A percentile compares a stretch with the other conserved stretches of the same genome.
Conservation (phyloP, 2,329 filamentous ascomycete genomes). For the Fusarium concolor region DNA sequence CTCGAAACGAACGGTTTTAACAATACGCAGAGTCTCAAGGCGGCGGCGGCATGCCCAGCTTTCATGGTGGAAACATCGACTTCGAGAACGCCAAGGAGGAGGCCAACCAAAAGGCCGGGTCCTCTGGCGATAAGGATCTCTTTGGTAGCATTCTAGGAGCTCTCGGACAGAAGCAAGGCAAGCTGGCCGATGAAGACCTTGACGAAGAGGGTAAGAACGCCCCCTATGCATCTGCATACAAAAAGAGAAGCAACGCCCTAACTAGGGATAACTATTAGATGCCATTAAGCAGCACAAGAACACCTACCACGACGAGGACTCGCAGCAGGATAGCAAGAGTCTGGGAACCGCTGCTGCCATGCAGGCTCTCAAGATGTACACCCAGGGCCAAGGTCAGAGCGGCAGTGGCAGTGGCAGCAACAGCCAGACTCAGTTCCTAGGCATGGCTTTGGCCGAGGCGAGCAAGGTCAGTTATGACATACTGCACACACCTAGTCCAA, state of each 20-base stretch:
- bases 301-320: constrained; percentile 69
- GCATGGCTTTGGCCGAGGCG: constrained; percentile 88
- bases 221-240: too few species aligned
- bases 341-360: constrained; percentile 82
- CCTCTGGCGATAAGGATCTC: constrained; percentile 59
- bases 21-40: constrained; percentile 50
- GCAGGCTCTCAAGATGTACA: constrained; percentile 85
- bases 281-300: constrained; percentile 81
- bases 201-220: constrained; percentile 60
- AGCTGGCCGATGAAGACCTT: constrained; percentile 60
- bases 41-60: constrained; percentile 53
- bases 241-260: background rate
- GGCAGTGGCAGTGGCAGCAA: constrained; percentile 54
- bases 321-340: constrained; percentile 60
- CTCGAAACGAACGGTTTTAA: constrained; percentile 9
- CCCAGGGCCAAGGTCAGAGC: constrained; percentile 61
- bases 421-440: constrained; percentile 83
- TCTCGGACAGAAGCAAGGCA: constrained; percentile 62
- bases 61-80: constrained; percentile 60
- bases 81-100: constrained; percentile 60
- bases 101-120: constrained; percentile 60
- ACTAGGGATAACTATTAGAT: constrained; percentile 54
- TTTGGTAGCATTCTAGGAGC: constrained; percentile 62
- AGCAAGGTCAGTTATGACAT: constrained; percentile 68
- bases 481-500: too few species aligned